Evolutionary conservation across 176 grass and related monocot species (phyloP), one percentile per base, ranked within the genome.

Genomic region (Chloris gayana): DNA sequence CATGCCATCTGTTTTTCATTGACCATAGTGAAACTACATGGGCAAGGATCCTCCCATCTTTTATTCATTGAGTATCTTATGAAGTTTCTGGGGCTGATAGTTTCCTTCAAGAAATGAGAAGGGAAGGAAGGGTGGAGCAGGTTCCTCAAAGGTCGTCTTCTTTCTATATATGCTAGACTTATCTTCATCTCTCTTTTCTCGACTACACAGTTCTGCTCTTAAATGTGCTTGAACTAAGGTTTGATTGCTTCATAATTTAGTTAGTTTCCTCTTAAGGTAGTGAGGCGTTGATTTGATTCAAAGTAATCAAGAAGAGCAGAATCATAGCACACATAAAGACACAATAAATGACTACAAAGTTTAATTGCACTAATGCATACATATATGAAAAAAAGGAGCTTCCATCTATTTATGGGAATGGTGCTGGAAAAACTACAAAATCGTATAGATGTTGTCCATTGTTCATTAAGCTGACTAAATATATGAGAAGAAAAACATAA

Each of bases 91-190:
- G 68, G 59, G 39, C 31, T 79, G 67, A 78, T 49, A 46, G 60
- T 73, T 78, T 37, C 37, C n/a, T 83, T 60, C n/a, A 9, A 24
- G 24, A 88, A 73, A 75, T 73, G 60, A 14, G 38, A 83, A 78
- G 29, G 1, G 84, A n/a, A 84, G 64, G 30, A 50, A 69, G 74
- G 37, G 49, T 67, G 56, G 30, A 73, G 37, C 58, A 83, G 2
- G 7, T 57, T 72, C 26, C n/a, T 26, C 17, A 72, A 71, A 72
- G 26, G 60, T 69, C 50, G 7, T 77, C 30, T 24, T 70, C 50
- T 66, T 37, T 80, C 7, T 24, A 34, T 54, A 54, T 54, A 19
- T 67, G 8, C 57, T 70, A 42, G 18, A 73, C 76, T 76, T 76
- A 5, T 77, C 1, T 24, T 37, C 68, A 19, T 76, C 54, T 67